These are phyloP conservation scores for Cotoneaster glaucophyllus DNA, from an alignment of 306 rosid species.

Conservation along the genomic window DNA sequence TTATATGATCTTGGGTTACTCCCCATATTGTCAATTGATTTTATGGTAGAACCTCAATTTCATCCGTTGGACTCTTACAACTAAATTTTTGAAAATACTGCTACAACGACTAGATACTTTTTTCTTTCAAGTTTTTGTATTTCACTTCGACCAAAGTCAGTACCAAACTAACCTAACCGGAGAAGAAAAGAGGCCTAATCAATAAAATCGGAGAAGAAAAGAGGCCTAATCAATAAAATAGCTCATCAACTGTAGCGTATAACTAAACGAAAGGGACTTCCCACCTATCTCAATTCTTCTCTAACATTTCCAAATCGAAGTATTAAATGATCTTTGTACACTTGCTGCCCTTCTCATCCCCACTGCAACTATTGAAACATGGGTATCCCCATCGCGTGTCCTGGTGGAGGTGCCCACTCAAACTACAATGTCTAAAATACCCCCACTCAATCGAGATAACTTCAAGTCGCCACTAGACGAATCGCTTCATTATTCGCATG, in stretches of 20 bases:
- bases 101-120: no score
- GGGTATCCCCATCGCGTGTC: slow-evolving; percentile 31
- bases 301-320: slow-evolving; percentile 52
- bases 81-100: neutral
- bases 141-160: neutral
- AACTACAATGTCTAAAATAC: slow-evolving; percentile 14
- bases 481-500: neutral
- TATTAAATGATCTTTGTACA: slow-evolving; percentile 51
- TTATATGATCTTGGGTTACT: no score
- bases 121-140: neutral
- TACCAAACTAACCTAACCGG: neutral
- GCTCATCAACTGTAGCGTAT: slow-evolving; percentile 39
- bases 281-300: slow-evolving; percentile 47
- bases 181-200: slow-evolving; percentile 9
- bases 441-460: slow-evolving; percentile 18
- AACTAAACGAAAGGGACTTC: slow-evolving; percentile 67
- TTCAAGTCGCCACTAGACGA: slow-evolving; percentile 4
- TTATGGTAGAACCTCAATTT: no score
- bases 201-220: slow-evolving; percentile 7
- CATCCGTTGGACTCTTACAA: no score
- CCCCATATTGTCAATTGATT: no score
- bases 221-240: slow-evolving; percentile 24
- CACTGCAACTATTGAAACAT: slow-evolving; percentile 28
- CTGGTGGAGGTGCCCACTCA: slow-evolving; percentile 24
- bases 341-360: slow-evolving; percentile 16